These are phyloP conservation scores for Ustilago vetiveriae DNA, from an alignment of 1,284 basidiomycete species.

Conservation along the genomic window DNA sequence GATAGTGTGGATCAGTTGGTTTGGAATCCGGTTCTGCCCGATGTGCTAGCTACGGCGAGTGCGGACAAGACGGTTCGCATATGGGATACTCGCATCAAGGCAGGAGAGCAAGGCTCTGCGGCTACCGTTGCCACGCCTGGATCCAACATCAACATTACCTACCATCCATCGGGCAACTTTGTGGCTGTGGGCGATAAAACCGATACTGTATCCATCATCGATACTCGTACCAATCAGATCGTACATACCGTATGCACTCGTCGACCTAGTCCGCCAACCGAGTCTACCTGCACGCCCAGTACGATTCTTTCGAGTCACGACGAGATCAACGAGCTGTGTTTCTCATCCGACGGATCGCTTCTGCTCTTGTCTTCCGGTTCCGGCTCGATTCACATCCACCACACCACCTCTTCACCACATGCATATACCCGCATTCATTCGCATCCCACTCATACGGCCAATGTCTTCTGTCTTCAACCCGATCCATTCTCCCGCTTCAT, in stretches of 20 bases:
- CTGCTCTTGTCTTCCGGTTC: conserved; percentile 56
- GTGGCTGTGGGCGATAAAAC: conserved; percentile 59
- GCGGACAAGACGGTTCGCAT: conserved; percentile 58
- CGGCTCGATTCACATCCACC: conserved; percentile 45
- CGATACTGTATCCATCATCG: conserved; percentile 58
- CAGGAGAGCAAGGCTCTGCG: not conserved
- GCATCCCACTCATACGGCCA: conserved; percentile 49
- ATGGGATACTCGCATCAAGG: conserved; percentile 52
- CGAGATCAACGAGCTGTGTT: conserved; percentile 62
- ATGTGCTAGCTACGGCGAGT: conserved; percentile 54
- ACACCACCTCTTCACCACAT: not conserved
- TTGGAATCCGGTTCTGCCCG: conserved; percentile 55
- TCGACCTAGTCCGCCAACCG: conserved; percentile 2
- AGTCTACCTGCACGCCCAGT: not conserved
- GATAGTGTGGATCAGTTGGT: conserved; percentile 60
- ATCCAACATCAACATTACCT: conserved; percentile 59
- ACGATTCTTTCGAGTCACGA: conserved; percentile 23
- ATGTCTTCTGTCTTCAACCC: conserved; percentile 56
- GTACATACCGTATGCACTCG: conserved; percentile 43
- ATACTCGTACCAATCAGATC: conserved; percentile 24
- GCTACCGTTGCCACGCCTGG: conserved; percentile 36
- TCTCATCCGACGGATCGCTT: conserved; percentile 52
- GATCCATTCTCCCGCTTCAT: conserved; percentile 52
- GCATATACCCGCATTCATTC: conserved; percentile 27
- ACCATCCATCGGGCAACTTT: conserved; percentile 51